Conservation (phyloP, 345 rosid genomes). For the Diplotaxis tenuifolia region DNA sequence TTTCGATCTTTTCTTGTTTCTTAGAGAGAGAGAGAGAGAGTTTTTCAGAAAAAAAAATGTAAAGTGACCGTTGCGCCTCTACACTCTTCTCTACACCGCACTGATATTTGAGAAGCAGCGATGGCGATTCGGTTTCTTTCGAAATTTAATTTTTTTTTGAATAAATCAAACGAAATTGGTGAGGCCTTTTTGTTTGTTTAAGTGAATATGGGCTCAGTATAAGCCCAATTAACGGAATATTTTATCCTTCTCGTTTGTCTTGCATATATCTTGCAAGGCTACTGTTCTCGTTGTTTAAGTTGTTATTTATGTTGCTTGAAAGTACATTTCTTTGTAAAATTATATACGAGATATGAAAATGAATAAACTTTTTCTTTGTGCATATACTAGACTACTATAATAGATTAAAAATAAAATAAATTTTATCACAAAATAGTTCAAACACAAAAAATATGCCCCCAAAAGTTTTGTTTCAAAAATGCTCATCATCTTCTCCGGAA, state of each 20-base stretch:
- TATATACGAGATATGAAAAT: background rate
- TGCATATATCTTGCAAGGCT: background rate
- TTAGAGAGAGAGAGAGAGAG: background rate
- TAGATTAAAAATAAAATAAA: background rate
- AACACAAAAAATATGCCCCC: background rate
- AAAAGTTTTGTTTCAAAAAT: background rate
- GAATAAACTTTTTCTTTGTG: background rate
- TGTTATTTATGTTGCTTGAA: background rate
- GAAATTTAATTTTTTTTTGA: background rate
- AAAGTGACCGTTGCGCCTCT: constrained; percentile 16
- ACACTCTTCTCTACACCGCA: background rate
- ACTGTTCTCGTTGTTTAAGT: background rate
- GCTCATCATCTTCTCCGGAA: constrained; percentile 13
- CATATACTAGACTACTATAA: background rate
- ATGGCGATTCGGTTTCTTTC: background rate
- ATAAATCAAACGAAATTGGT: background rate
- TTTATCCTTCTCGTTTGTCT: background rate
- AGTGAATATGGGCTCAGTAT: background rate
- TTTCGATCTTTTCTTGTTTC: background rate
- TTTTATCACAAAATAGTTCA: background rate
- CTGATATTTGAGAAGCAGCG: background rate
- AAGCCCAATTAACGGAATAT: background rate
- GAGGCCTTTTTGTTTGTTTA: background rate
- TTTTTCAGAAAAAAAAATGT: background rate
- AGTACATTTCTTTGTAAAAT: background rate